A percentile compares a stretch with the other conserved stretches of the same genome.
phyloP scores from a whole-genome alignment of 2,329 filamentous ascomycete genomes.

The Colletotrichum sp. region DNA sequence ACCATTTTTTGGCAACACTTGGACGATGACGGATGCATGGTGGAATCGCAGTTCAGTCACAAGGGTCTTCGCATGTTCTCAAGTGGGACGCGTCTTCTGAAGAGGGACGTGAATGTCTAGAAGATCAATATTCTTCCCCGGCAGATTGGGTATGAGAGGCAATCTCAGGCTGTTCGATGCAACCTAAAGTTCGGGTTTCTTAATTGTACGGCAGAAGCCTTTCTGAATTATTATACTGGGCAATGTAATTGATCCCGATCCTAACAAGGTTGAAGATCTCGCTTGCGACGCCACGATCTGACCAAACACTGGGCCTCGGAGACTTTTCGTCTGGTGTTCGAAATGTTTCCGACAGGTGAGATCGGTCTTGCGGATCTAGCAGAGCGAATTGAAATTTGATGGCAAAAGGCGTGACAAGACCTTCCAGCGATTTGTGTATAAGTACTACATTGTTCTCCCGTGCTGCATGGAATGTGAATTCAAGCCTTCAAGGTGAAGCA shows the following conservation, averaged over 20 bases:
- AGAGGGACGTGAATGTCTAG: not conserved
- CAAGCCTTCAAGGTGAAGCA: not conserved
- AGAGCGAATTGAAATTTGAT: not conserved
- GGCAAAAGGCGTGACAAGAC: not conserved
- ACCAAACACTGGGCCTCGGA: not conserved
- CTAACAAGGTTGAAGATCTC: not conserved
- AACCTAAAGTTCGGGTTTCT: rapidly evolving
- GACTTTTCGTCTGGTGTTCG: not conserved
- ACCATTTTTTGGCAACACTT: not conserved
- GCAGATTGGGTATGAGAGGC: not conserved
- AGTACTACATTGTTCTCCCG: rapidly evolving
- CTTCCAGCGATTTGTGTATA: not conserved
- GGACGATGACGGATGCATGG: not conserved
- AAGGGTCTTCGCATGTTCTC: not conserved
- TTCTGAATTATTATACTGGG: not conserved
- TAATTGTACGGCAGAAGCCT: not conserved
- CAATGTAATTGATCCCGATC: not conserved
- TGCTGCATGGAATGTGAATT: not conserved
- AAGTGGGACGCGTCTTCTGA: not conserved
- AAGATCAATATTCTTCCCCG: not conserved
- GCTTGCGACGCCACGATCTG: not conserved
- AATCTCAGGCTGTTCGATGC: not conserved
- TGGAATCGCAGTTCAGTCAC: not conserved
- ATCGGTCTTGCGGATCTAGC: not conserved
- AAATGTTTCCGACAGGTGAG: not conserved